A percentile compares a stretch with the other conserved stretches of the same genome.
Conservation (phyloP, 2,329 filamentous ascomycete species). For the Raffaelea ambrosiae region DNA sequence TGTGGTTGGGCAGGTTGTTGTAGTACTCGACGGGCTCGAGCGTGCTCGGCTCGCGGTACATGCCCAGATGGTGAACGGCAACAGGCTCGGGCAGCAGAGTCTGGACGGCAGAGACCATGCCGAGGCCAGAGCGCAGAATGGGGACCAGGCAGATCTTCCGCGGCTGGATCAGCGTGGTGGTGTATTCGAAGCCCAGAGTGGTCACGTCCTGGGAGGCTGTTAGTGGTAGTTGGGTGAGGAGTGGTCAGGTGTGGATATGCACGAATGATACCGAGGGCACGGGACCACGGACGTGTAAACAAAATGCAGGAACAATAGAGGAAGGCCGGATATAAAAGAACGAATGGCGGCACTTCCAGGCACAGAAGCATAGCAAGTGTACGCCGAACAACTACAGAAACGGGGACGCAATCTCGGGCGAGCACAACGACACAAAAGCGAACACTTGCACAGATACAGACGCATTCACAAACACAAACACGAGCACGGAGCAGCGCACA, state of each 20-base stretch:
- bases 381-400: too few species aligned
- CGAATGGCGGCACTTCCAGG: too few species aligned
- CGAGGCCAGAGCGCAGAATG: constrained; percentile 84
- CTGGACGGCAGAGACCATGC: constrained; percentile 83
- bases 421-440: too few species aligned
- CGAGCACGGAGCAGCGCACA: constrained; percentile 12
- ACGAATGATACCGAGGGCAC: not conserved
- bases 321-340: too few species aligned
- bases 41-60: constrained; percentile 83
- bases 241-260: not conserved
- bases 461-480: too few species aligned
- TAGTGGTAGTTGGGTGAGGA: not conserved
- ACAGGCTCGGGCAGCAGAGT: constrained; percentile 72
- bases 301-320: too few species aligned
- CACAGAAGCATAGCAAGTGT: too few species aligned
- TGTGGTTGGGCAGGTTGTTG: constrained; percentile 84
- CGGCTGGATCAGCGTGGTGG: constrained; percentile 54
- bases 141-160: constrained; percentile 72
- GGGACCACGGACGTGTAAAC: too few species aligned
- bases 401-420: too few species aligned
- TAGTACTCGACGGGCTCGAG: constrained; percentile 94
- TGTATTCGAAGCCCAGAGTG: constrained; percentile 69
- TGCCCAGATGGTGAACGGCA: constrained; percentile 84
- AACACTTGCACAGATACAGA: constrained; percentile 2
- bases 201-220: constrained; percentile 54